Conservation (phyloP, 768 basidiomycete species). For the Cubamyces lactineus region DNA sequence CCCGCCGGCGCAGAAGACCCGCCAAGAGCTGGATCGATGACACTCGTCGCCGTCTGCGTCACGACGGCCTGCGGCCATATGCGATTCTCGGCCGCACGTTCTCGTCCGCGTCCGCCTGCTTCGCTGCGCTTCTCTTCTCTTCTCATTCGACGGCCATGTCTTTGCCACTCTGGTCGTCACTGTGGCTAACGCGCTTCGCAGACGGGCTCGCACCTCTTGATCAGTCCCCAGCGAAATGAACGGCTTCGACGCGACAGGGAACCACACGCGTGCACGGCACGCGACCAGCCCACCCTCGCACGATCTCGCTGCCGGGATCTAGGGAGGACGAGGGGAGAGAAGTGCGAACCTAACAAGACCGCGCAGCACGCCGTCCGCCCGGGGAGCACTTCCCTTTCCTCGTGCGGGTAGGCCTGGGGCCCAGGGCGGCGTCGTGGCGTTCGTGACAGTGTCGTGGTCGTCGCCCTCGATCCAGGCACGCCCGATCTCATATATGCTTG, state of each 20-base stretch:
- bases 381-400: conserved; percentile 5
- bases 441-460: neutral
- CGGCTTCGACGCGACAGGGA: neutral
- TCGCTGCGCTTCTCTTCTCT: too few species aligned
- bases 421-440: too few species aligned
- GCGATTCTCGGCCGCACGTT: too few species aligned
- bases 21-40: neutral
- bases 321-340: neutral
- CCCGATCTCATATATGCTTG: conserved; percentile 14
- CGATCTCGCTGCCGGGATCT: neutral
- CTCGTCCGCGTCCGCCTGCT: too few species aligned
- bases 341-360: too few species aligned
- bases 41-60: too few species aligned
- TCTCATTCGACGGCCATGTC: too few species aligned
- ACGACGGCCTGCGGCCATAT: too few species aligned
- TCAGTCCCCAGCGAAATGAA: too few species aligned
- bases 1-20: neutral
- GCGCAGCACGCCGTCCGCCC: neutral
- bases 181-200: too few species aligned
- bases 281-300: neutral
- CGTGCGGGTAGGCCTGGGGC: neutral
- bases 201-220: too few species aligned
- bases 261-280: neutral
- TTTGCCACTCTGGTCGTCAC: too few species aligned
- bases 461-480: conserved; percentile 13